Evolutionary conservation across 2,329 filamentous ascomycete species (phyloP), one percentile per base, ranked within the genome.

Genomic region (Thermochaetoides dissita): DNA sequence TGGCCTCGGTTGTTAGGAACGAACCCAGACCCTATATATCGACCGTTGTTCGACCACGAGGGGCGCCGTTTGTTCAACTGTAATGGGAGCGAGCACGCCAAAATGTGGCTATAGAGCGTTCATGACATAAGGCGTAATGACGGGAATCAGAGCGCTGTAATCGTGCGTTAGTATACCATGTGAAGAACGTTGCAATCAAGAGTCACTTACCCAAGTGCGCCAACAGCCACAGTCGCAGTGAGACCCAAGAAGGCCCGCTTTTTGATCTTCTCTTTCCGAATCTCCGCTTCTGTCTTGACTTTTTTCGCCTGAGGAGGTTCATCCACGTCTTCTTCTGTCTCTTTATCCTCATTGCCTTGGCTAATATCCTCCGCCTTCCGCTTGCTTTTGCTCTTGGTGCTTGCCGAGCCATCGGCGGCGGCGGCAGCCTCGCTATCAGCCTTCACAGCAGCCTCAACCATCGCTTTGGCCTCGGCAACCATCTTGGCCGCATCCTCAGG

Each of bases 211-310:
- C 88, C 88, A 61, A 95, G 74, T 44, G 52, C 52, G 17, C 52
- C 52, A 29, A 54, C 51, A 10, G 84, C 85, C 59, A 95, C 72
- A 37, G 85, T 91, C 44, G 86, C 86, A 48, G 81, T 84, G 41
- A 96, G 75, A 45, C 91, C 89, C 49, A 94, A 72, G 47, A 94
- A 67, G 37, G 91, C 86, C 57, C 87, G 77, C 62, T 80, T 85
- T 64, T 85, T 81, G 51, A 95, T 85, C 56, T 79, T 83, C 64
- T 93, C 82, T 65, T 86, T 88, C 61, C 81, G 81, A 51, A 93
- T 61, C 62, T 91, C 81, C 36, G 83, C 74, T 58, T 91, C 83
- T 1, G 86, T 82, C 69, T 80, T 85, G 34, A 74, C 76, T 57
- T 81, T 85, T 75, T 96, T 96, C 59, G 78, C 61, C 38, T 64